These are phyloP conservation scores for Leptographium procerum DNA, from an alignment of 2,329 filamentous ascomycete species.

Conservation along the genomic window DNA sequence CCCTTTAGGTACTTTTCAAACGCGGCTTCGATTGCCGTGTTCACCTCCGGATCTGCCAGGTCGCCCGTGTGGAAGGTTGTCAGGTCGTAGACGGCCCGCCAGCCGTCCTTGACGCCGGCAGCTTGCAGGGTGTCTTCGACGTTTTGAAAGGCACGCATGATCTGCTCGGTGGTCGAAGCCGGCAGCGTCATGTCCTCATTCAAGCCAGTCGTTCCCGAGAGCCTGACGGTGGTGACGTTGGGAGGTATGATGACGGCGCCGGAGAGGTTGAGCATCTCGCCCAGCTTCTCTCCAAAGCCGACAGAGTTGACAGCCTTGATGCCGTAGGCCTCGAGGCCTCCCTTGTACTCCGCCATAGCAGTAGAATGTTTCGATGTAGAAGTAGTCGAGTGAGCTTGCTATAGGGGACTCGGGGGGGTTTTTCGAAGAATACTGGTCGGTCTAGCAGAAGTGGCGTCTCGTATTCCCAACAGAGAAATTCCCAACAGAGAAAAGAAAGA, in stretches of 20 bases:
- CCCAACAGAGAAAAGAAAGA: no score
- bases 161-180: background rate
- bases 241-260: conserved; percentile 1
- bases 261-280: background rate
- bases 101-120: conserved; percentile 1
- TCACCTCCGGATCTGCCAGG: background rate
- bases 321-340: conserved; percentile 1
- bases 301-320: conserved; percentile 1
- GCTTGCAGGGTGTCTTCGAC: conserved; percentile 1
- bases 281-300: conserved; percentile 1
- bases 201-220: background rate
- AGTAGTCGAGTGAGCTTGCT: no score
- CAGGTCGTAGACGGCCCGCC: conserved; percentile 2
- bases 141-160: conserved; percentile 3
- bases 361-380: no score
- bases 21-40: background rate
- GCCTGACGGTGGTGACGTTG: background rate
- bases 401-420: no score
- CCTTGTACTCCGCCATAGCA: conserved; percentile 2
- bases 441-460: no score
- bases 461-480: no score
- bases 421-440: no score
- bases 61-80: conserved; percentile 1
- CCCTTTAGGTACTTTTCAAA: background rate
- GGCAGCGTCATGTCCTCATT: background rate